Base-by-base conservation (phyloP, 495 filamentous ascomycete genomes). In the Rostrohypoxylon terebratum region DNA sequence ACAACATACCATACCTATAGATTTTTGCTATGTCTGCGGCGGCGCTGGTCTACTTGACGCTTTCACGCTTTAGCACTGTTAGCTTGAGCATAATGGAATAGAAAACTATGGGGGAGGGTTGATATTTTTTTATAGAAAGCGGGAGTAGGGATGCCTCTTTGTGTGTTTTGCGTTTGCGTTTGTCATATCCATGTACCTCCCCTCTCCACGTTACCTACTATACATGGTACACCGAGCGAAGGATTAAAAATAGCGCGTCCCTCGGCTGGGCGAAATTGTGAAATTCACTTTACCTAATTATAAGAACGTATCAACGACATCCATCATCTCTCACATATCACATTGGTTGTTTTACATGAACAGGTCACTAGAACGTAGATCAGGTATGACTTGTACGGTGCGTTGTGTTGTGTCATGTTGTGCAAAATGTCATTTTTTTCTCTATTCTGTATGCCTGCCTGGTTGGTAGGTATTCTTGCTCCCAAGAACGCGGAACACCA, bases 161-260 rank as follows among this genome's bases (percentile, higher is more conserved):
- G n/a, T n/a, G n/a, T n/a, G 50, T 33, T 14, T 6, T 54, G 33
- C 10, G 11, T 25, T 23, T 18, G 20, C 13, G 11, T 28, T 28
- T 28, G 28, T 28, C 28, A 28, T 28, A 28, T n/a, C n/a, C n/a
- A n/a, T 28, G 28, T 28, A 28, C 28, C 28, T 28, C 28, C 28
- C 6, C 3, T 5, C 3, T 28, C 3, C 28, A n/a, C n/a, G n/a
- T 28, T 28, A 28, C 28, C 28, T 28, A 28, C 28, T 28, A 20
- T 28, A 20, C 23, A 54, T 13, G 14, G n/a, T 7, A 31, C 16
- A 48, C 16, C 28, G 28, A 53, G 4, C 23, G 23, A 25, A 36
- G 14, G n/a, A 36, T 23, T 34, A 55, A 16, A 55, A 34, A 55
- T 23, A 23, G 51, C 51, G 31, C 28, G 51, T 10, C 51, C 51